phyloP scores from a whole-genome alignment of 495 filamentous ascomycete species.

The Haplographium delicatum region DNA sequence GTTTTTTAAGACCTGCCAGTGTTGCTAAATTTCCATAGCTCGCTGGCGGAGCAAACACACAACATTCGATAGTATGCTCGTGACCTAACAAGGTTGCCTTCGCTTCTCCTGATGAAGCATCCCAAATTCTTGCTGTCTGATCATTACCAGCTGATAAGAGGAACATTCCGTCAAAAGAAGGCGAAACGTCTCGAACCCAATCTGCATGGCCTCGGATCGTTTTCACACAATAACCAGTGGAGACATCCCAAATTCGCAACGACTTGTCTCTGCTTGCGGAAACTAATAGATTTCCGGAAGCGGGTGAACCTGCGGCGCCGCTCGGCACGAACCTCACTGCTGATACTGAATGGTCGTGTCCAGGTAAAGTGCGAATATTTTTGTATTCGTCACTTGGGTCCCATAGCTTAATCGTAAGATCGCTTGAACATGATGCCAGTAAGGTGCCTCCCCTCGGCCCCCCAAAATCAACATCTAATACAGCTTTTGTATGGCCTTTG shows the following conservation, averaged over 20 bases:
- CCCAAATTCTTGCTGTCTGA: slow-evolving; percentile 78
- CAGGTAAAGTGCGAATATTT: slow-evolving; percentile 86
- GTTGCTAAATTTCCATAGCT: slow-evolving; percentile 71
- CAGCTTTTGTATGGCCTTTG: slow-evolving; percentile 89
- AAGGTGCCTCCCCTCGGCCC: slow-evolving; percentile 81
- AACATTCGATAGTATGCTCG: slow-evolving; percentile 87
- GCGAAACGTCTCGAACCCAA: slow-evolving; percentile 84
- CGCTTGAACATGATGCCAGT: slow-evolving; percentile 83
- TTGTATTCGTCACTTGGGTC: slow-evolving; percentile 93
- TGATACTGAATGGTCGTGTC: slow-evolving; percentile 89
- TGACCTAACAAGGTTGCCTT: slow-evolving; percentile 83
- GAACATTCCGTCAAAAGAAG: slow-evolving; percentile 77
- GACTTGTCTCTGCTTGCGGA: slow-evolving; percentile 79
- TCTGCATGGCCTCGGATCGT: slow-evolving; percentile 76
- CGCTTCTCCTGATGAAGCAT: slow-evolving; percentile 65
- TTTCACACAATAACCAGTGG: slow-evolving; percentile 87
- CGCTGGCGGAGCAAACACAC: slow-evolving; percentile 76
- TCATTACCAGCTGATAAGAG: slow-evolving; percentile 81
- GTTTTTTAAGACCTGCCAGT: slow-evolving; percentile 80
- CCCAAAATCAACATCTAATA: slow-evolving; percentile 87
- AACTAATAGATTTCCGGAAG: slow-evolving; percentile 71
- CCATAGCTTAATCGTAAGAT: slow-evolving; percentile 95
- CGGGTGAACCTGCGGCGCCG: slow-evolving; percentile 58
- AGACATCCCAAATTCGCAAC: slow-evolving; percentile 85
- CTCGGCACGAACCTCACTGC: slow-evolving; percentile 86